Base-by-base conservation (phyloP, 495 filamentous ascomycete species). In the Daldinia decipiens region DNA sequence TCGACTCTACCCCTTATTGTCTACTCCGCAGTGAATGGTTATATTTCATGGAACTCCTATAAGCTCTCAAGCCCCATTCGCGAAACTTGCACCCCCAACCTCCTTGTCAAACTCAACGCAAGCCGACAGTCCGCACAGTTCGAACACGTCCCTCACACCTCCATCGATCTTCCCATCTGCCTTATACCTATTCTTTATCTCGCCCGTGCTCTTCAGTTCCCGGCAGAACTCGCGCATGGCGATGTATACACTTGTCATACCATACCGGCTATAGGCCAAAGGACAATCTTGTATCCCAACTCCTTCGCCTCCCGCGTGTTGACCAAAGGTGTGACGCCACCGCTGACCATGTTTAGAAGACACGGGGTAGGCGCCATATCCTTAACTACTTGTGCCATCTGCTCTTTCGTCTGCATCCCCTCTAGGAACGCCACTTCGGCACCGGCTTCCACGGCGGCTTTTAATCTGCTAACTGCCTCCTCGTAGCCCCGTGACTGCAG, bases 381-480 rank as follows among this genome's bases (percentile, higher is more conserved):
- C 53, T 82, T 73, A 4, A 86, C 81, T 1, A 82, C 83, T 57
- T 81, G 75, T n/a, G 76, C 70, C 11, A 82, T 82, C 73, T 89
- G 78, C 26, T 89, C 86, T 59, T 84, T 83, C 3, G 76, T 83
- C 15, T 84, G 85, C 58, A 90, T 80, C 0, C 88, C 90, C 71
- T 92, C 90, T 1, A 93, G 81, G 40, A 92, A 85, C 15, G 82
- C 88, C 0, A 88, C 87, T 65, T 92, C 90, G 1, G 88, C 88
- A 24, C 88, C 90, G 9, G 83, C 80, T 1, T 84, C 81, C 11
- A 85, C 79, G 3, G 89, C 90, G 0, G 79, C 84, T 67, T 83
- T 82, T 26, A 92, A 73, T 9, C 90, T 79, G 0, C 56, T 43
- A 9, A 91, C 77, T 5, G 87, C 88, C 57, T 87, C 89, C 0